phyloP scores from a whole-genome alignment of 2,329 filamentous ascomycete species.

The Penicillium oxalicum region DNA sequence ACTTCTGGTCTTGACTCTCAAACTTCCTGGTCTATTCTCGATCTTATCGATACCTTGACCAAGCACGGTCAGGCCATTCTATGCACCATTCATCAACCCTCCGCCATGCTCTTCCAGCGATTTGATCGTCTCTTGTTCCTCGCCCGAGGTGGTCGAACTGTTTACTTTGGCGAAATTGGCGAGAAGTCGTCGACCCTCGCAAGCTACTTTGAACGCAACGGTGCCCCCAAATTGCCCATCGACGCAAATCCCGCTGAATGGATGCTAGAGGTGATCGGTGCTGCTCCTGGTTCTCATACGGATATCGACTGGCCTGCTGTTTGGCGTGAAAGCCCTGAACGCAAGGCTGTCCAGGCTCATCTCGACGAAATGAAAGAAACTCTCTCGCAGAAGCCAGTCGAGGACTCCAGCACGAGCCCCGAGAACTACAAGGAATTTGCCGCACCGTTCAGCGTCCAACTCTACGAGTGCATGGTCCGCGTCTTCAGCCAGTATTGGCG shows the following conservation, averaged over 20 bases:
- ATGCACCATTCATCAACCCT: slow-evolving; percentile 98
- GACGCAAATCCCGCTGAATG: slow-evolving; percentile 70
- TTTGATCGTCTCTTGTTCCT: slow-evolving; percentile 64
- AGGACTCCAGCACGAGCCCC: slow-evolving; percentile 39
- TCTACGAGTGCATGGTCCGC: slow-evolving; percentile 62
- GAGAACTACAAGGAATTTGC: slow-evolving; percentile 71
- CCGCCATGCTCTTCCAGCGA: slow-evolving; percentile 86
- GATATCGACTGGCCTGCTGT: slow-evolving; percentile 61
- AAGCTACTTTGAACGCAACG: slow-evolving; percentile 60
- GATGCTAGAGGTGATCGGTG: slow-evolving; percentile 58
- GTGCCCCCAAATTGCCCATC: slow-evolving; percentile 53
- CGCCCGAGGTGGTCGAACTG: slow-evolving; percentile 58
- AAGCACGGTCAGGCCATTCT: slow-evolving; percentile 86
- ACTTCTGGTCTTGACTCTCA: slow-evolving; percentile 91
- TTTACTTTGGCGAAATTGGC: slow-evolving; percentile 65
- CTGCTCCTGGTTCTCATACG: slow-evolving; percentile 57
- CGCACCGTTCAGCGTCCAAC: slow-evolving; percentile 63
- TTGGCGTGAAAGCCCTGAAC: slow-evolving; percentile 57
- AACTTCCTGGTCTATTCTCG: slow-evolving; percentile 86
- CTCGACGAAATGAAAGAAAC: slow-evolving; percentile 49
- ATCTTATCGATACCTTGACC: slow-evolving; percentile 81
- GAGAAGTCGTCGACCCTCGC: slow-evolving; percentile 52
- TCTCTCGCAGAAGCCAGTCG: slow-evolving; percentile 37
- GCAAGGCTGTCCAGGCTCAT: slow-evolving; percentile 49
- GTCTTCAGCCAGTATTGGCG: slow-evolving; percentile 93